Evolutionary conservation across 2,329 filamentous ascomycete genomes (phyloP), one percentile per base, ranked within the genome.

Genomic region (Alternaria ventricosa): DNA sequence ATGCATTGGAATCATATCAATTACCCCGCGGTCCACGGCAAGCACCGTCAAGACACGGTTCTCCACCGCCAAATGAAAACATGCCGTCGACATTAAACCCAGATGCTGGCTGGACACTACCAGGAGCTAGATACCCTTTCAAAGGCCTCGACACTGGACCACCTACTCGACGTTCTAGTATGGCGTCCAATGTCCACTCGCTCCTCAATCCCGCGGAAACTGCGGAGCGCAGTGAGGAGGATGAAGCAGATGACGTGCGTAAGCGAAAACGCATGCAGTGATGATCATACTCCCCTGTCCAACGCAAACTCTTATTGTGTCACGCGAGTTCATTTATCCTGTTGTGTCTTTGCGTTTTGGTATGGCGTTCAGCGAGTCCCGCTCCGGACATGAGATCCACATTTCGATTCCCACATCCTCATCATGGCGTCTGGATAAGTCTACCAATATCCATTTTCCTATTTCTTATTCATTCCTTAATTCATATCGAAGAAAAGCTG

Each of bases 1-100:
- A 97, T 86, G 74, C 92, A 87, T 64, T 90, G 83, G 73, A 91
- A 88, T 86, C 86, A 50, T 93, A 92, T 74, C 89, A 92, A 71
- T 86, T 90, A 71, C 81, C 82, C 47, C 86, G 86, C 56, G 86
- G 83, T 5, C 83, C 75, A 27, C 82, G 83, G 10, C 83, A 84
- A 58, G 81, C 83, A 41, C 77, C 80, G 46, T 85, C 86, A 43
- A 81, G 86, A 47, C 85, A 88, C 66, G 80, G 83, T 11, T 87
- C 87, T 15, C 87, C 87, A 22, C 74, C 82, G 47, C 80, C 80
- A 15, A 81, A 79, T 55, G 83, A 86, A 51, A 82, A 82, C n/a
- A 83, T 81, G 11, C 82, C 84, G 13, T 83, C 85, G 4, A 82
- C 80, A 44, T 77, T 85, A 27, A 84, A 80, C 60, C 83, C 83